Conservation (phyloP, 805 yeast species). For the Pichia thaimueangensis region DNA sequence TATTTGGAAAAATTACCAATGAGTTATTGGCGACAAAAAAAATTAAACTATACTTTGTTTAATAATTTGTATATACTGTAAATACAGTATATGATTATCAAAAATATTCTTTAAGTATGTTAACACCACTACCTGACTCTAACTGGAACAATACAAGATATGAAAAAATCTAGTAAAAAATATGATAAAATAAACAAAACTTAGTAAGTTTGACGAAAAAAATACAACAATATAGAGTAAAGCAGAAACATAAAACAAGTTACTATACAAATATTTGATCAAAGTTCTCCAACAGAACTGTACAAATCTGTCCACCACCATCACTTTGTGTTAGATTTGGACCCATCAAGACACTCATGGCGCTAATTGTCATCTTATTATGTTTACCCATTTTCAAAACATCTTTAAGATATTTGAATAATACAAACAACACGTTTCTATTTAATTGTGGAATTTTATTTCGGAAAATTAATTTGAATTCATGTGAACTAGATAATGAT, state of each 20-base stretch:
- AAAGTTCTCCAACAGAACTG: slow-evolving; percentile 25
- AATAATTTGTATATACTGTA: too few relatives aligned
- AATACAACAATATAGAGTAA: background rate
- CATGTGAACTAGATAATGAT: background rate
- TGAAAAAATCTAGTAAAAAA: background rate
- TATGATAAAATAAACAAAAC: too few relatives aligned
- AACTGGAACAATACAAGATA: too few relatives aligned
- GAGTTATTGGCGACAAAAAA: too few relatives aligned
- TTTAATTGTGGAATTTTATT: slow-evolving; percentile 47
- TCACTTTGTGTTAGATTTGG: slow-evolving; percentile 31
- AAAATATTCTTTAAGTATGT: too few relatives aligned
- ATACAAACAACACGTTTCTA: slow-evolving; percentile 51
- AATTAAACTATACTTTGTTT: too few relatives aligned
- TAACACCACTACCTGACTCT: too few relatives aligned
- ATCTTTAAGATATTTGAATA: slow-evolving; percentile 62
- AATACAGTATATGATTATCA: too few relatives aligned
- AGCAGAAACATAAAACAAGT: background rate
- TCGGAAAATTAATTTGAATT: slow-evolving; percentile 28
- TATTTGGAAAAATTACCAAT: too few relatives aligned
- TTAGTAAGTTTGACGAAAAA: background rate
- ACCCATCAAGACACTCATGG: slow-evolving; percentile 38
- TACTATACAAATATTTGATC: slow-evolving; percentile 18
- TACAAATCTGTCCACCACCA: slow-evolving; percentile 30
- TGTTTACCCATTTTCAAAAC: slow-evolving; percentile 53
- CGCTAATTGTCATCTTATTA: slow-evolving; percentile 81